Base-by-base conservation (phyloP, 1,284 basidiomycete genomes). In the Apiotrichum akiyoshidainum region DNA sequence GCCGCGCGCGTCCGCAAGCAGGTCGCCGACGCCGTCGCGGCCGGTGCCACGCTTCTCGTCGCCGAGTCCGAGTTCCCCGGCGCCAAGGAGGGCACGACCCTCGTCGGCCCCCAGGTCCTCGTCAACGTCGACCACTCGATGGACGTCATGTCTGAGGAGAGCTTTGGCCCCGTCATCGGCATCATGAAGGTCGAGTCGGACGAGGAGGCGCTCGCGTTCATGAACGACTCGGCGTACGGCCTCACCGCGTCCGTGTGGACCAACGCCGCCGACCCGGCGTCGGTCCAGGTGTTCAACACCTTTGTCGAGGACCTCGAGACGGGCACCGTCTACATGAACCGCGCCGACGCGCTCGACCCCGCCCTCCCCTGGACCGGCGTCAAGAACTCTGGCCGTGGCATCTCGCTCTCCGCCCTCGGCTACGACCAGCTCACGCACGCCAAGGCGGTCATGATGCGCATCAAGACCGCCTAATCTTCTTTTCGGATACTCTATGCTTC, bases 181-280 rank as follows among this genome's bases (percentile, higher is more conserved):
- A 92, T 97, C 65, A 89, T 91, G 79, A 92, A 91, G 81, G 89
- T 89, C 1, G 75, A 77, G 56, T 65, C 54, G 35, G 76, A 78
- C 60, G 86, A 87, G 52, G 91, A 95, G 74, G 93, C 93, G 0
- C 80, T 97, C 57, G 73, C 79, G 37, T 82, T 96, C 35, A 97
- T 98, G 90, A 97, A 98, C 76, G 92, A 97, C 77, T 96, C 92
- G n/a, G 85, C 84, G 1, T 97, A 94, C 73, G 94, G 94, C 14
- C 82, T 98, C 33, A 98, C 94, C 1, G 90, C 91, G 1, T 92
- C 90, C 19, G 78, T 98, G 34, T 98, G 94, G 94, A 96, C 94
- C 0, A 83, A 90, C 68, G 80, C 82, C 40, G 77, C 76, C 11
- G 83, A 84, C 31, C 87, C 86, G 1, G 82, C 88, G 58, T 65